These are phyloP conservation scores for Chrysanthemum makinoi DNA, from an alignment of 129 eudicot species.

Conservation along the genomic window DNA sequence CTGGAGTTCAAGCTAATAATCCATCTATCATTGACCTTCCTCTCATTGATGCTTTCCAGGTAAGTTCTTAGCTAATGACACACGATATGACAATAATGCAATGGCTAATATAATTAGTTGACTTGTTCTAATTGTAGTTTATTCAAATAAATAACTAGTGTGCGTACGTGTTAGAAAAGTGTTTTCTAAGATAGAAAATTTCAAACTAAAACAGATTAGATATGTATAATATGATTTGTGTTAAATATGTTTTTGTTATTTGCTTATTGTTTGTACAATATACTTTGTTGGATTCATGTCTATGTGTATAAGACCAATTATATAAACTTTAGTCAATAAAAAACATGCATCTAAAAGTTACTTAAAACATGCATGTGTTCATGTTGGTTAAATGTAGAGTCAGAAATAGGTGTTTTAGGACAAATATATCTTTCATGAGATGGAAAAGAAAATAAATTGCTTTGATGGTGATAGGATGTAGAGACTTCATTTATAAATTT, in stretches of 20 bases:
- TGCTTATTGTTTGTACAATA: no score
- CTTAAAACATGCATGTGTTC: no score
- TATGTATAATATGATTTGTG: no score
- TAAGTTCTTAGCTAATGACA: constrained; percentile 14
- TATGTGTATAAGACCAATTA: no score
- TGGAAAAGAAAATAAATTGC: not conserved
- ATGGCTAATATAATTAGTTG: not conserved
- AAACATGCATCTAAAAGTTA: no score
- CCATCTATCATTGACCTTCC: constrained; percentile 71
- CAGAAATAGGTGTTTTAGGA: not conserved
- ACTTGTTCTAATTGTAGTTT: not conserved
- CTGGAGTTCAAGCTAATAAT: constrained; percentile 73
- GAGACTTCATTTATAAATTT: not conserved
- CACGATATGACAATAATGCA: not conserved
- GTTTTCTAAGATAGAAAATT: no score
- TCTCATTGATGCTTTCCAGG: constrained; percentile 74
- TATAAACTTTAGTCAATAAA: no score
- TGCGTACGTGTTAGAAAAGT: no score
- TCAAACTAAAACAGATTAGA: no score
- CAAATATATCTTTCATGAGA: not conserved
- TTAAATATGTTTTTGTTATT: no score
- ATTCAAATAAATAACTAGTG: no score
- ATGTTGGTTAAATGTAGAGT: not conserved
- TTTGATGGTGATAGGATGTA: not conserved
- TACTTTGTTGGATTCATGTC: no score